Percentiles rank a stretch among this genome's conserved stretches.
These are phyloP conservation scores for Xylariaceae sp. DNA, from an alignment of 2,329 filamentous ascomycete species.

Conservation along the genomic window DNA sequence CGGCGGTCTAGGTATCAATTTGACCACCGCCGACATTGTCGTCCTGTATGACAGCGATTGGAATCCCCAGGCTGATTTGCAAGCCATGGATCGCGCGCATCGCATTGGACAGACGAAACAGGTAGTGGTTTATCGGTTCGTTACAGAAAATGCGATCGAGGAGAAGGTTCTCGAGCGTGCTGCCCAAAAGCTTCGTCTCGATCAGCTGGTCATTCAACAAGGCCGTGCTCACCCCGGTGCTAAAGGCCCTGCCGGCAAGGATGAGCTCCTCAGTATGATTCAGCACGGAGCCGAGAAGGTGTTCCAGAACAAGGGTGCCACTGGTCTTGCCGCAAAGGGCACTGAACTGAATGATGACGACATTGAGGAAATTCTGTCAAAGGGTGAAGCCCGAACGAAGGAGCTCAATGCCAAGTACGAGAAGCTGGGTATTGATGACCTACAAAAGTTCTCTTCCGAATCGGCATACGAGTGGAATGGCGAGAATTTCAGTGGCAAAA, in stretches of 20 bases:
- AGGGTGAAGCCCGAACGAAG: slow-evolving; percentile 83
- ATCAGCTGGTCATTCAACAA: slow-evolving; percentile 97
- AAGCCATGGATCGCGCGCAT: slow-evolving; percentile 98
- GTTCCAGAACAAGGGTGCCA: slow-evolving; percentile 68
- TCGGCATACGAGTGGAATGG: slow-evolving; percentile 99
- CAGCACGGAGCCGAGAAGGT: slow-evolving; percentile 97
- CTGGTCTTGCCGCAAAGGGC: slow-evolving; percentile 56
- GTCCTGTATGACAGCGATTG: slow-evolving; percentile 96
- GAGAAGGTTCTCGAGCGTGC: slow-evolving; percentile 97
- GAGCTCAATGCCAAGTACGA: slow-evolving; percentile 91
- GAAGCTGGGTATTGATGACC: slow-evolving; percentile 90
- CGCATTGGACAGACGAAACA: slow-evolving; percentile 99
- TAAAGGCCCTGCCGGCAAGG: slow-evolving; percentile 90
- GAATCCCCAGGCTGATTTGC: slow-evolving; percentile 97
- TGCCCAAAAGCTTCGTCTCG: slow-evolving; percentile 90
- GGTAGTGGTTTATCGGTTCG: slow-evolving; percentile 91
- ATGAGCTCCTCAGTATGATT: slow-evolving; percentile 95
- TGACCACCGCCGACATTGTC: slow-evolving; percentile 92
- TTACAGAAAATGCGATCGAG: slow-evolving; percentile 96
- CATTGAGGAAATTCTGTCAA: slow-evolving; percentile 80
- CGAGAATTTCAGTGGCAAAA: slow-evolving; percentile 85
- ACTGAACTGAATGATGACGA: slow-evolving; percentile 75
- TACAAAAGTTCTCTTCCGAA: slow-evolving; percentile 96
- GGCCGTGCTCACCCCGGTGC: slow-evolving; percentile 85
- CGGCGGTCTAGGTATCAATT: slow-evolving; percentile 92